These are phyloP conservation scores for Beauveria bassiana DNA, from an alignment of 2,329 filamentous ascomycete species.

Conservation along the genomic window DNA sequence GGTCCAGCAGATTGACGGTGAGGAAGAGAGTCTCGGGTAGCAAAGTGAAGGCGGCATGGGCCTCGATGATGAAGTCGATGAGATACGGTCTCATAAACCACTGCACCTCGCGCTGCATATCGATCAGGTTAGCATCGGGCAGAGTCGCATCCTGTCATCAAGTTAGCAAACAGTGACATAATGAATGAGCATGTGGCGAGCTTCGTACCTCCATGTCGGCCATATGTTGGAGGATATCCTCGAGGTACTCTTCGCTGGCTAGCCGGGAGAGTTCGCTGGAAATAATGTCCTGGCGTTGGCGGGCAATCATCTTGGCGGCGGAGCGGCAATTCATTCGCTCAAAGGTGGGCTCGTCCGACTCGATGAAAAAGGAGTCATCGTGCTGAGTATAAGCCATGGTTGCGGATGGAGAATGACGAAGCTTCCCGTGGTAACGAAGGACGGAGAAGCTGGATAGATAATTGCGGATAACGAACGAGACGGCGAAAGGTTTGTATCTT, in stretches of 20 bases:
- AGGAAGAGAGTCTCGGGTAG: conserved; percentile 93
- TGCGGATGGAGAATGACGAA: background rate
- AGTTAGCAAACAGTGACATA: conserved; percentile 23
- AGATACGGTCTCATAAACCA: conserved; percentile 99
- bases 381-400: conserved; percentile 40
- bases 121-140: conserved; percentile 93
- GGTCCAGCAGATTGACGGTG: conserved; percentile 90
- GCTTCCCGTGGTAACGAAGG: conserved; percentile 8
- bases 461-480: conserved; percentile 19
- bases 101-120: conserved; percentile 98
- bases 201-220: conserved; percentile 76
- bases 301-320: conserved; percentile 68
- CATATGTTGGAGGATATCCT: conserved; percentile 93
- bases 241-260: conserved; percentile 83
- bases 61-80: conserved; percentile 96
- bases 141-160: conserved; percentile 63
- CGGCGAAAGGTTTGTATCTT: conserved; percentile 12
- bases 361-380: conserved; percentile 47
- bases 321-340: conserved; percentile 63
- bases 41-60: conserved; percentile 88
- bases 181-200: background rate
- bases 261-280: conserved; percentile 80
- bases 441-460: conserved; percentile 14
- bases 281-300: conserved; percentile 79
- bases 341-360: conserved; percentile 42